Conservation (phyloP, 2,329 filamentous ascomycete species). For the Aschersonia sp. region DNA sequence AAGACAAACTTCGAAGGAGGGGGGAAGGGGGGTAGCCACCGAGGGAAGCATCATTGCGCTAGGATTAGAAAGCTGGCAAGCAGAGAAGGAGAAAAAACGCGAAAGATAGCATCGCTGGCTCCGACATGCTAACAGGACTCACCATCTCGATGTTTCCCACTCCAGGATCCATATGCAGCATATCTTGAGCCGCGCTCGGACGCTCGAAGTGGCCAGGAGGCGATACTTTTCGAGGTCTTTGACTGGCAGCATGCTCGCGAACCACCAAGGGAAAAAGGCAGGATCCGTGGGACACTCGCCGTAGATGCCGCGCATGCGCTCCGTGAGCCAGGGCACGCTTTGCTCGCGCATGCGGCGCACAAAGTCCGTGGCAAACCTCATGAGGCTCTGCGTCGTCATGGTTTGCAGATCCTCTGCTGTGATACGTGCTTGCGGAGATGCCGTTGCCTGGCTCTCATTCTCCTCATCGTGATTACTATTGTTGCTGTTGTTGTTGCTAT, state of each 20-base stretch:
- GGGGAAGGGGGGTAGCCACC: not conserved
- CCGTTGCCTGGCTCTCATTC: not conserved
- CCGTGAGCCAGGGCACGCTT: constrained; percentile 61
- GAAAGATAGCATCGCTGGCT: too few relatives aligned
- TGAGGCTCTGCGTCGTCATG: constrained; percentile 57
- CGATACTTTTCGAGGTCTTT: constrained; percentile 67
- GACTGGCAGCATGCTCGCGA: constrained; percentile 68
- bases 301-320: constrained; percentile 57
- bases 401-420: constrained; percentile 8
- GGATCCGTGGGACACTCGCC: constrained; percentile 66
- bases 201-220: constrained; percentile 57
- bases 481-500: too few relatives aligned
- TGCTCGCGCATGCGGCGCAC: constrained; percentile 52
- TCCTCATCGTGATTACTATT: not conserved
- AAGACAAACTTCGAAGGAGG: not conserved
- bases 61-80: too few relatives aligned
- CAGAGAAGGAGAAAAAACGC: too few relatives aligned
- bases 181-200: constrained; percentile 70
- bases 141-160: constrained; percentile 59
- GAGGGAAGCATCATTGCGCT: not conserved
- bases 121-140: constrained; percentile 19
- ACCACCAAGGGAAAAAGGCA: constrained; percentile 76
- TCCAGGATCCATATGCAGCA: constrained; percentile 65
- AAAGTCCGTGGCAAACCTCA: constrained; percentile 52
- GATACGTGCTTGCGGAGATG: not conserved